Conservation (phyloP, 768 basidiomycete genomes). For the Hirschioporus abietinus region DNA sequence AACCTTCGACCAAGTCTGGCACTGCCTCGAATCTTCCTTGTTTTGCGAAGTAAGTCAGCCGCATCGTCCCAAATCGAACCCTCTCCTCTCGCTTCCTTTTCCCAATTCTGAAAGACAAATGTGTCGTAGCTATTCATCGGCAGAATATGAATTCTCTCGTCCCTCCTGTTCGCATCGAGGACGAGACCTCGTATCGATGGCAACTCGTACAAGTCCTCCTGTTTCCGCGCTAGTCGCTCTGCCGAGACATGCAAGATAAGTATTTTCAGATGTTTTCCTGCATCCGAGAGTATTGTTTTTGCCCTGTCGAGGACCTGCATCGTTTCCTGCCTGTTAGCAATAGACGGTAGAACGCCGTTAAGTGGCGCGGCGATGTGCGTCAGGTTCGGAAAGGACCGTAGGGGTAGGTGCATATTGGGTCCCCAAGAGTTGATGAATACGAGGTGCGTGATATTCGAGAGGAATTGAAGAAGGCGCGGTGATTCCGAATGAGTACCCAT, state of each 20-base stretch:
- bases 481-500: background rate
- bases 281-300: background rate
- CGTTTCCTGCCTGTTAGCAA: background rate
- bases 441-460: background rate
- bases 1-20: background rate
- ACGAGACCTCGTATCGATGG: background rate
- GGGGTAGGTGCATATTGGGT: background rate
- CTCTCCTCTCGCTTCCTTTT: background rate
- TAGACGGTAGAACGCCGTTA: background rate
- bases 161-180: background rate
- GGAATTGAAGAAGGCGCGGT: background rate
- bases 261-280: background rate
- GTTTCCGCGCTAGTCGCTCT: background rate
- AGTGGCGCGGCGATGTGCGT: background rate
- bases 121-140: background rate
- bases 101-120: background rate
- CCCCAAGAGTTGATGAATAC: background rate
- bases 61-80: background rate
- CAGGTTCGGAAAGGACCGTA: background rate
- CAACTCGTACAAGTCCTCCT: background rate
- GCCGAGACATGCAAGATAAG: background rate
- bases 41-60: background rate
- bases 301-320: background rate
- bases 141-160: background rate
- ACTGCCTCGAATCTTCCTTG: background rate